These are phyloP conservation scores for Astrephomene gubernaculifera DNA, from an alignment of 139 green algal genomes.

Conservation along the genomic window DNA sequence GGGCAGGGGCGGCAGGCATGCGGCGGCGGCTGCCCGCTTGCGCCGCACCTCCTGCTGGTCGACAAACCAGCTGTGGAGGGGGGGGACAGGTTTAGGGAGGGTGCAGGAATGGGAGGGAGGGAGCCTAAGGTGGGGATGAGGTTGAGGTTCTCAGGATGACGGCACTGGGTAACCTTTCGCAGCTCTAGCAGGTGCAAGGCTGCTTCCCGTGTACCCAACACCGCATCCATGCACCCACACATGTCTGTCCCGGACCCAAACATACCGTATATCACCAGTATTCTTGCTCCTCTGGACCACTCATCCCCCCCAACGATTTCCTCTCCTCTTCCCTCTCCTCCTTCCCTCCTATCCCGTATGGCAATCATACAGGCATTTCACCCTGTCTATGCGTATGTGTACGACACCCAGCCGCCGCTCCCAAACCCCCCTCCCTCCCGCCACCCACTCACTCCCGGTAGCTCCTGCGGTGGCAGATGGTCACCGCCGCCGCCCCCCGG, in stretches of 20 bases:
- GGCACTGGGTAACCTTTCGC: too few relatives aligned
- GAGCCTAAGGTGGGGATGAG: too few relatives aligned
- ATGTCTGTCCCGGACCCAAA: background rate
- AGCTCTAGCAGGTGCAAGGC: too few relatives aligned
- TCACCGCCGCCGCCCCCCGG: conserved; percentile 77
- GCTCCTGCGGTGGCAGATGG: conserved; percentile 76
- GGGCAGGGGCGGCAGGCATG: conserved; percentile 62
- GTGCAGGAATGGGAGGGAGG: too few relatives aligned
- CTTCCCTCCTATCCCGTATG: too few relatives aligned
- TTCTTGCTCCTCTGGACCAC: too few relatives aligned
- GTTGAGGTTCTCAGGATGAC: too few relatives aligned
- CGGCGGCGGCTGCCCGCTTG: conserved; percentile 46
- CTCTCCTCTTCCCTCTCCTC: background rate
- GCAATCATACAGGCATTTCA: too few relatives aligned
- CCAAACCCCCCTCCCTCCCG: background rate
- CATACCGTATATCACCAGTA: too few relatives aligned
- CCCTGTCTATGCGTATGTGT: too few relatives aligned
- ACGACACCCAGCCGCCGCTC: background rate
- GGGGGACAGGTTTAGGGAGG: background rate
- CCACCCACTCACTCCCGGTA: conserved; percentile 54
- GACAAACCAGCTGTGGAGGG: conserved; percentile 31
- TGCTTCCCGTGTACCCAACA: background rate
- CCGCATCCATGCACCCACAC: background rate
- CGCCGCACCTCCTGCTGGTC: conserved; percentile 47
- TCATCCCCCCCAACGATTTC: background rate